Evolutionary conservation across 2,329 filamentous ascomycete genomes (phyloP), one percentile per base, ranked within the genome.

Genomic region (Hypoxylon sp.): DNA sequence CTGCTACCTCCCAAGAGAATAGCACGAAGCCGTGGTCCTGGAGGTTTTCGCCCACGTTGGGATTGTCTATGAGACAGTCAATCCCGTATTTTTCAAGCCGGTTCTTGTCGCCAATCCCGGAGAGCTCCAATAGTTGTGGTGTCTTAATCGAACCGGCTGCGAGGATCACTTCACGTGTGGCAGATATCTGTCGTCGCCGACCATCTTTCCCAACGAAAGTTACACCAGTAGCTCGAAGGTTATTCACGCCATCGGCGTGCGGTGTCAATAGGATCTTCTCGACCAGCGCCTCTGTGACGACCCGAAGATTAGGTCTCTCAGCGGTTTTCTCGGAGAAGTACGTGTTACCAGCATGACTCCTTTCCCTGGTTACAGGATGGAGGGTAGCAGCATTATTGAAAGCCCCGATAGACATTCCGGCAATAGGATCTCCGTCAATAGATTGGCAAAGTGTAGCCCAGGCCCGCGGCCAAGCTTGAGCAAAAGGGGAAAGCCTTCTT

Each of bases 41-140:
- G 23, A 61, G 44, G 30, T 61, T 60, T 12, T 55, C 44, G 4
- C 59, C 59, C 5, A 61, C 41, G 1, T 38, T 38, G 3, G 59
- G 48, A 9, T 53, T 40, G 20, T 60, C 45, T 15, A 54, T 12
- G 13, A 47, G 40, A 2, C 47, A 23, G 2, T 43, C 36, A 9
- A 62, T 47, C 3, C 44, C 49, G 19, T 57, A 15, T 13, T 45
- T 50, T 23, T 45, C 40, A 5, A 62, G 46, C n/a, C 51, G 5
- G 9, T 38, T 12, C 25, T 40, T 42, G 2, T 25, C 34, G 9
- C 59, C 59, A 7, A 62, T 36, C 8, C 73, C 73, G 4, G 71
- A 74, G 2, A 71, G 62, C 51, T 75, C 68, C 1, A 76, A 63
- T 0, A 76, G 52, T 17, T 71, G 42, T 32, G 52, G 42, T 7